These are phyloP conservation scores for Hemileia vastatrix DNA, from an alignment of 1,284 basidiomycete species.

Conservation along the genomic window DNA sequence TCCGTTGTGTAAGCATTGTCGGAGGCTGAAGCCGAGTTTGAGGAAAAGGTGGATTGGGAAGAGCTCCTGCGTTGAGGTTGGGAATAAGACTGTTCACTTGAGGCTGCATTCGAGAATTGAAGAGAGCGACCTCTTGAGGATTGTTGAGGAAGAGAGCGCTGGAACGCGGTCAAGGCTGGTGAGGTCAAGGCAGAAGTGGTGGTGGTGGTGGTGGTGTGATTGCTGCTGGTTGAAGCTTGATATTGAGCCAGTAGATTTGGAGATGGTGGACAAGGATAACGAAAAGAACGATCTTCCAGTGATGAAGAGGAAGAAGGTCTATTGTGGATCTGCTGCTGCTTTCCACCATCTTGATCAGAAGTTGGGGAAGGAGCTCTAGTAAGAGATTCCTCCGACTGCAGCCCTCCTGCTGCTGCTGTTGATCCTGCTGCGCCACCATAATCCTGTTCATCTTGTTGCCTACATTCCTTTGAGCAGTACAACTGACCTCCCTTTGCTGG, in stretches of 20 bases:
- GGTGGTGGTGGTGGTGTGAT: no score
- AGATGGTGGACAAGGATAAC: conserved; percentile 35
- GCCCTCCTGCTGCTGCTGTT: no score
- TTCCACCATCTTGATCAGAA: background rate
- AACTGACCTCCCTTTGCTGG: no score
- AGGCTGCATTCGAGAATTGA: conserved; percentile 9
- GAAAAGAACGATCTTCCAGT: conserved; percentile 21
- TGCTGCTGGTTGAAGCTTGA: conserved; percentile 25
- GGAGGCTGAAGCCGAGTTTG: conserved; percentile 34
- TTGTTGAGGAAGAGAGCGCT: conserved; percentile 28
- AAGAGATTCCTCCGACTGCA: no score
- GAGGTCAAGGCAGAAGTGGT: conserved; percentile 32
- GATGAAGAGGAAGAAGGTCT: background rate
- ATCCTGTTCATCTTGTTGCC: no score
- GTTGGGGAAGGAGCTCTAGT: background rate
- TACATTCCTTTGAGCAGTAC: no score
- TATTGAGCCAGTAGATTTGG: conserved; percentile 34
- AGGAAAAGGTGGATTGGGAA: conserved; percentile 37
- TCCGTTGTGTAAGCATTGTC: conserved; percentile 26
- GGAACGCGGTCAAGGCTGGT: conserved; percentile 33
- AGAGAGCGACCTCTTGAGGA: background rate
- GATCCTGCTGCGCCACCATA: no score
- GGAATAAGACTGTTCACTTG: conserved; percentile 7
- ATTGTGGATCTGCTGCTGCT: background rate
- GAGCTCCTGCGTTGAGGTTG: conserved; percentile 29